A percentile compares a stretch with the other conserved stretches of the same genome.
These are phyloP conservation scores for Xylariaceae sp. DNA, from an alignment of 2,329 filamentous ascomycete genomes.

Conservation along the genomic window DNA sequence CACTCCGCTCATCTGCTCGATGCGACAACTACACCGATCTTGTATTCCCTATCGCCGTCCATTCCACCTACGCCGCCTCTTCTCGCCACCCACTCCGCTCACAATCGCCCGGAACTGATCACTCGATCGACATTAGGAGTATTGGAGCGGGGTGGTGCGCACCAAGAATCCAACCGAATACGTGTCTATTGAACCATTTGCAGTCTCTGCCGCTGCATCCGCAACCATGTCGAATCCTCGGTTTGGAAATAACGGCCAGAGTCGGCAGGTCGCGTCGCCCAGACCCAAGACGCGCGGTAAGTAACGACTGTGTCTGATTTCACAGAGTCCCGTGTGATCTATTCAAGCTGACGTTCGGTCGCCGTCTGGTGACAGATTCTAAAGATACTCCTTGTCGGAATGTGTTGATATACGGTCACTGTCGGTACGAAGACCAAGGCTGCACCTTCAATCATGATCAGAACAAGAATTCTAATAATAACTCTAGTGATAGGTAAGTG, in stretches of 20 bases:
- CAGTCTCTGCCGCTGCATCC: constrained; percentile 3
- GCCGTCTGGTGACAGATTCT: constrained; percentile 49
- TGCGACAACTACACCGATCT: constrained; percentile 12
- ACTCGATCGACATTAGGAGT: constrained; percentile 18
- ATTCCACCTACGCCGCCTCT: constrained; percentile 4
- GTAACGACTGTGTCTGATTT: constrained; percentile 9
- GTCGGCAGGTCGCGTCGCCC: constrained; percentile 35
- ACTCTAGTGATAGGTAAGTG: constrained; percentile 31
- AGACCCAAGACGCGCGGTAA: constrained; percentile 35
- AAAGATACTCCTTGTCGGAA: constrained; percentile 91
- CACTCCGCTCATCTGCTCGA: constrained; percentile 7
- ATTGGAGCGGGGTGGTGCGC: constrained; percentile 24
- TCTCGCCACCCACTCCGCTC: constrained; percentile 8
- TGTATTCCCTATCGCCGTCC: constrained; percentile 8
- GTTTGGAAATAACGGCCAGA: constrained; percentile 30
- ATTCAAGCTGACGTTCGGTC: constrained; percentile 15
- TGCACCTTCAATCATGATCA: constrained; percentile 87
- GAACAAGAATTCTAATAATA: constrained; percentile 49
- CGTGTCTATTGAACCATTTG: constrained; percentile 23
- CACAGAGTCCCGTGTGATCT: too few relatives aligned
- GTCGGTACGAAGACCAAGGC: constrained; percentile 84
- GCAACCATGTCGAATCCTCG: constrained; percentile 32
- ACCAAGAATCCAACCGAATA: constrained; percentile 17
- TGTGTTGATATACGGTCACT: constrained; percentile 88
- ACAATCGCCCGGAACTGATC: constrained; percentile 6